Percentiles rank a stretch among this genome's conserved stretches.
Conservation (phyloP, 345 rosid genomes). For the Acer yangbiense region DNA sequence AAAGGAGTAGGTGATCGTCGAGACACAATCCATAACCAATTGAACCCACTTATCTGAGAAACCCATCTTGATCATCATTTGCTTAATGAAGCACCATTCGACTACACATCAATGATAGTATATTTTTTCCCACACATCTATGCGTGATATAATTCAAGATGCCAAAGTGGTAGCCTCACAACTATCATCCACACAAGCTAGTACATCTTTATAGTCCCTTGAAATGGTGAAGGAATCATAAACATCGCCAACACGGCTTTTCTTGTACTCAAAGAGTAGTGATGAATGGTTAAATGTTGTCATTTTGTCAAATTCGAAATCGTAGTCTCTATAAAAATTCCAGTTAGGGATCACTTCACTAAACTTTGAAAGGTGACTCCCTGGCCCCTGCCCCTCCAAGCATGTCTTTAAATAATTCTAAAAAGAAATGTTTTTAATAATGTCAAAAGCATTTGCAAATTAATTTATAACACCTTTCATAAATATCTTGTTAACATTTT, state of each 20-base stretch:
- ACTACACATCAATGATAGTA: not conserved
- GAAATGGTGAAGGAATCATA: conserved; percentile 82
- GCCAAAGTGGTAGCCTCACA: conserved; percentile 73
- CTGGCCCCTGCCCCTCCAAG: conserved; percentile 91
- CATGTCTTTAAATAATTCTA: too few relatives aligned
- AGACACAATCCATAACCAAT: too few relatives aligned
- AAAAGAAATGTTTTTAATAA: too few relatives aligned
- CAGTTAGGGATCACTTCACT: conserved; percentile 52
- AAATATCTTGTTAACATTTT: too few relatives aligned
- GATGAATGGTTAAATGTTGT: conserved; percentile 76
- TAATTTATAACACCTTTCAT: too few relatives aligned
- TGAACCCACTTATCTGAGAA: too few relatives aligned
- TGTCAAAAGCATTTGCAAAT: too few relatives aligned
- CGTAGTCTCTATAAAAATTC: conserved; percentile 77
- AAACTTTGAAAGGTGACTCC: conserved; percentile 65
- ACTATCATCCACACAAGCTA: conserved; percentile 78
- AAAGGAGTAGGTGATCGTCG: too few relatives aligned
- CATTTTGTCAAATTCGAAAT: conserved; percentile 78
- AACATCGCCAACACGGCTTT: conserved; percentile 67
- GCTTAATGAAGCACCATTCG: too few relatives aligned
- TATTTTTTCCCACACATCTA: not conserved
- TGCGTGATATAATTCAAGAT: conserved; percentile 23
- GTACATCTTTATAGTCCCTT: conserved; percentile 78
- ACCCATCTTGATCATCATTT: too few relatives aligned
- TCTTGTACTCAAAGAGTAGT: conserved; percentile 86